Evolutionary conservation across 306 rosid genomes (phyloP), one percentile per base, ranked within the genome.

Genomic region (Cyclanthera cordifolia): DNA sequence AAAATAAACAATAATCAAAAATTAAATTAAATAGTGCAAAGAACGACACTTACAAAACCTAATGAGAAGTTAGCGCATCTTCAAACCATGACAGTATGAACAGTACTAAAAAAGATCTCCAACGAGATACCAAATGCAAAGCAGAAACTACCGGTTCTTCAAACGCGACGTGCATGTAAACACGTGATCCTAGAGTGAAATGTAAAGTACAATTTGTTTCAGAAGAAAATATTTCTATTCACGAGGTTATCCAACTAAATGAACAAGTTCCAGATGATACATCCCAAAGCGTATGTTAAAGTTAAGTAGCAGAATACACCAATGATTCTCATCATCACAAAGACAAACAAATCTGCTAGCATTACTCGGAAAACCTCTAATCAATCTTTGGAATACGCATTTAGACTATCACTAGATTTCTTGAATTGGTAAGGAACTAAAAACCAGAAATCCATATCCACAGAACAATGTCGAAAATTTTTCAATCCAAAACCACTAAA

Each of bases 171-270:
- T n/a, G n/a, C n/a, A n/a, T n/a, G n/a, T n/a, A n/a, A n/a, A n/a
- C n/a, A n/a, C n/a, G n/a, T n/a, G n/a, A n/a, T n/a, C n/a, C n/a
- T 61, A 37, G 28, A 37, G 49, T 61, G 47, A 61, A 61, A 37
- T 37, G 16, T 49, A 19, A 21, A 43, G 4, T 43, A 64, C 30
- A 64, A 13, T 23, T 41, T 13, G 37, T 64, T 63, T 19, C 70
- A 20, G 70, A 64, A 64, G 10, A 61, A 17, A 11, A 61, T 19
- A 39, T 2, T 10, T 19, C 19, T 37, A 39, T 34, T 20, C 46
- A 19, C 11, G 28, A 16, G 6, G 21, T 64, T 43, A 39, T 37
- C 30, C 4, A 37, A 37, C 51, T 34, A 1, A 39, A 43, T 6
- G 53, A 43, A 43, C 30, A 34, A 47, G n/a, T 61, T 1, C 10